These are phyloP conservation scores for Thozetella sp. DNA, from an alignment of 495 filamentous ascomycete species.

Conservation along the genomic window DNA sequence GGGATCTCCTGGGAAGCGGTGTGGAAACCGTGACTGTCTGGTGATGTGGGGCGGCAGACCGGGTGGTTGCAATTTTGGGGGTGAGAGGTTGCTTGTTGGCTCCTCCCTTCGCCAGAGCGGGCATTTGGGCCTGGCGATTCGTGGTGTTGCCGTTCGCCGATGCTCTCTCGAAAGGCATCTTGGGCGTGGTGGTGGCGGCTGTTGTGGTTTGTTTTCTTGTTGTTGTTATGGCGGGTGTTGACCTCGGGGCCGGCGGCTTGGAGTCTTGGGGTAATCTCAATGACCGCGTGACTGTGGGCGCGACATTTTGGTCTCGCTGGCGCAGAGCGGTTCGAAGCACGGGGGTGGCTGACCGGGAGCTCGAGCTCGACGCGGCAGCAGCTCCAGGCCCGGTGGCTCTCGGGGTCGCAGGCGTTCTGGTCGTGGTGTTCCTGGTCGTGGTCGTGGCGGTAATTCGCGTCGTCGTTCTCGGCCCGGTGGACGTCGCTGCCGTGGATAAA, in stretches of 20 bases:
- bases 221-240: slow-evolving; percentile 17
- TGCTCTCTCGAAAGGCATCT: slow-evolving; percentile 29
- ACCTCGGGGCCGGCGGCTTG: slow-evolving; percentile 21
- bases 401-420: background rate
- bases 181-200: slow-evolving; percentile 10
- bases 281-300: slow-evolving; percentile 19
- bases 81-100: slow-evolving; percentile 43
- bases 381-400: background rate
- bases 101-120: slow-evolving; percentile 36
- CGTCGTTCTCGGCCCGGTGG: slow-evolving; percentile 21
- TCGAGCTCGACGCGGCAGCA: background rate
- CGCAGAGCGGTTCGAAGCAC: slow-evolving; percentile 26
- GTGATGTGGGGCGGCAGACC: slow-evolving; percentile 22
- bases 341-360: background rate
- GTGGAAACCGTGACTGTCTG: slow-evolving; percentile 31
- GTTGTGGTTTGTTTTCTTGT: slow-evolving; percentile 16
- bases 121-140: slow-evolving; percentile 35
- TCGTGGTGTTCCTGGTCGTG: slow-evolving; percentile 2
- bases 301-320: slow-evolving; percentile 43
- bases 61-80: slow-evolving; percentile 42
- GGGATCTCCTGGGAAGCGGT: slow-evolving; percentile 27
- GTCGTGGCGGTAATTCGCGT: slow-evolving; percentile 24
- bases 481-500: slow-evolving; percentile 25
- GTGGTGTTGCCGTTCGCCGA: slow-evolving; percentile 16
- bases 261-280: slow-evolving; percentile 31